These are phyloP conservation scores for Cryoendolithus antarcticus DNA, from an alignment of 2,329 filamentous ascomycete species.

Conservation along the genomic window DNA sequence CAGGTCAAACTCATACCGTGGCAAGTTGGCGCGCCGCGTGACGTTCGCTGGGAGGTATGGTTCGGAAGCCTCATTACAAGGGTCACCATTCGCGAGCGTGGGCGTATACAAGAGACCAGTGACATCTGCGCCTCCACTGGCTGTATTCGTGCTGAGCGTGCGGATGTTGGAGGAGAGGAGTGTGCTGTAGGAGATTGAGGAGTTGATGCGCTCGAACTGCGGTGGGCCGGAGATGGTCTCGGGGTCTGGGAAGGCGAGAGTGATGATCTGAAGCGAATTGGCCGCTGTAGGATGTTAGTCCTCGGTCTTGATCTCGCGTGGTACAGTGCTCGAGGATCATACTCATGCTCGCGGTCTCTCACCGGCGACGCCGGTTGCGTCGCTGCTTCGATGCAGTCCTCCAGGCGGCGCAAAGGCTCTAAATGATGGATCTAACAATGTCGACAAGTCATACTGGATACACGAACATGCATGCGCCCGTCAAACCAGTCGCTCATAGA, in stretches of 20 bases:
- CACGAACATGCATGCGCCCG: too few species aligned
- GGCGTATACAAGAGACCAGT: slow-evolving; percentile 80
- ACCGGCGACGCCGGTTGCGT: too few species aligned
- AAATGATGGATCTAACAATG: too few species aligned
- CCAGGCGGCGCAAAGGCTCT: too few species aligned
- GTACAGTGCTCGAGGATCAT: too few species aligned
- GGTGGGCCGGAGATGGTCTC: slow-evolving; percentile 4
- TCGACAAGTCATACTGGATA: too few species aligned
- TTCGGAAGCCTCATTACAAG: slow-evolving; percentile 51
- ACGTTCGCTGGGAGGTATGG: slow-evolving; percentile 63
- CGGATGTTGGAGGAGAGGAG: slow-evolving; percentile 46
- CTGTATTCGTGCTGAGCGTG: slow-evolving; percentile 60
- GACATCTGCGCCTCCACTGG: slow-evolving; percentile 49
- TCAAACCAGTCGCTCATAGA: too few species aligned
- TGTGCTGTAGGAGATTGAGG: slow-evolving; percentile 24
- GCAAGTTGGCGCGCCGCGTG: slow-evolving; percentile 58
- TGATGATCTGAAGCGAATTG: slow-evolving; percentile 16
- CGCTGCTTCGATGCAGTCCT: too few species aligned
- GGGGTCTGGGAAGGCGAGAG: slow-evolving; percentile 19
- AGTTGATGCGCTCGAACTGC: slow-evolving; percentile 12
- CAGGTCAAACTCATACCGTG: slow-evolving; percentile 53
- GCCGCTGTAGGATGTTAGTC: slow-evolving; percentile 12
- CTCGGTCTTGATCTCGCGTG: too few species aligned
- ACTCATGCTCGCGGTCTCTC: too few species aligned
- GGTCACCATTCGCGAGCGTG: slow-evolving; percentile 43